Evolutionary conservation across 441 rosid species (phyloP), one percentile per base, ranked within the genome.

Genomic region (Rhodomyrtus psidioides): DNA sequence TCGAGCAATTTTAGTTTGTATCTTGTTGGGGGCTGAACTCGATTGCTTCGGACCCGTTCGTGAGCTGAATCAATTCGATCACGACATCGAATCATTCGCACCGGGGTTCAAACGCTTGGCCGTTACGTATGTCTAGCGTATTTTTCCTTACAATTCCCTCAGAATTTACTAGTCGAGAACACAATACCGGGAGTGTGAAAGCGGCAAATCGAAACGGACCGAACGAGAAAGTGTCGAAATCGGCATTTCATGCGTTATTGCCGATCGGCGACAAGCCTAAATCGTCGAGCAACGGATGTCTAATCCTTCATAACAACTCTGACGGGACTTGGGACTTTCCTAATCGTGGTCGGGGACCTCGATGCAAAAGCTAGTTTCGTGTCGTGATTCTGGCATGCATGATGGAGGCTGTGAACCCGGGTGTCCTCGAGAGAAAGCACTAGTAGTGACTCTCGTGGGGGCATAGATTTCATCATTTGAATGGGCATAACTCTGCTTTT

Each of bases 321-420:
- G 8, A 55, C 12, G 75, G 75, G 34, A 62, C 75, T 62, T 62
- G 42, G 24, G 2, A 4, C 21, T 4, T 62, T 49, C 9, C 75
- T 16, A 30, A 30, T 28, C 55, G 8, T 53, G 7, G 55, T 16
- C 21, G 55, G 7, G 21, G 8, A 53, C 8, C 23, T 6, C 21
- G 23, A 54, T 3, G 24, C 24, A 7, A 7, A 54, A 54, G 23
- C 56, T 54, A 17, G 56, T 53, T 6, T 53, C 55, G 8, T 54
- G 12, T 27, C 0, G 3, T 27, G 39, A 28, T 60, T 60, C 0
- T 1, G 0, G 42, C 9, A 5, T 28, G 74, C 42, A 16, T 60
- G 5, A 28, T 60, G 74, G 23, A 60, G 12, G 74, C 1, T 60
- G 1, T 16, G 39, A 59, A 59, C 70, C 39, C 19, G 13, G 7